Evolutionary conservation across 805 yeast genomes (phyloP), one percentile per base, ranked within the genome.

Genomic region (Candida ipomoeae): DNA sequence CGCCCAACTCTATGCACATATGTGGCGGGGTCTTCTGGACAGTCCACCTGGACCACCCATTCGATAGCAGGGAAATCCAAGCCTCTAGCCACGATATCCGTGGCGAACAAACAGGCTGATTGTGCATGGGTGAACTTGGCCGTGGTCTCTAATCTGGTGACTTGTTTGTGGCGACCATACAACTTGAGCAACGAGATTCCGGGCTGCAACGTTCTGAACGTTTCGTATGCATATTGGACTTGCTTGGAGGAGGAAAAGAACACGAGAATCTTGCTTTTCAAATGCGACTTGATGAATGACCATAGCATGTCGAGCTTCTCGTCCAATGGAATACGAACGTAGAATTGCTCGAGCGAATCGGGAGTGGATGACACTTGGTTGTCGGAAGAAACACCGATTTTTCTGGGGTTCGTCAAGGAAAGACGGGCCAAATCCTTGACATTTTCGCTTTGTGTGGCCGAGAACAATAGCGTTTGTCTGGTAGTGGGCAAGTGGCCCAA

Each of bases 31-130:
- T 88, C 96, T 63, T 89, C 97, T 0, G 97, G 96, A 60, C 95
- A 87, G 63, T 89, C 97, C 0, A 89, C 77, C 65, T 89, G 97
- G 7, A 89, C 74, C n/a, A 89, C 96, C 97, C 97, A 89, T 62
- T 90, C 95, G 45, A 89, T 87, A 5, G 91, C 87, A 0, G 97
- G 96, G 67, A 90, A 89, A 66, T 89, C 97, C 38, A 89, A 79
- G 15, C 97, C 97, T 64, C 97, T 75, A 1, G 97, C 96, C 11
- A 89, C 96, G 41, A 89, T 85, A 69, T 89, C 97, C 0, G 97
- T 89, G 0, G 96, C 94, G 62, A 89, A 83, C 44, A 89, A 70
- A 70, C 96, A 89, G 14, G 88, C 87, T 48, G 86, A 81, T 57
- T 85, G 87, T 2, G 95, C 84, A 50, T 84, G 80, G 8, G 89